Percentiles rank a stretch among this genome's conserved stretches.
These are phyloP conservation scores for Peniophora sp. DNA, from an alignment of 1,284 basidiomycete species.

Conservation along the genomic window DNA sequence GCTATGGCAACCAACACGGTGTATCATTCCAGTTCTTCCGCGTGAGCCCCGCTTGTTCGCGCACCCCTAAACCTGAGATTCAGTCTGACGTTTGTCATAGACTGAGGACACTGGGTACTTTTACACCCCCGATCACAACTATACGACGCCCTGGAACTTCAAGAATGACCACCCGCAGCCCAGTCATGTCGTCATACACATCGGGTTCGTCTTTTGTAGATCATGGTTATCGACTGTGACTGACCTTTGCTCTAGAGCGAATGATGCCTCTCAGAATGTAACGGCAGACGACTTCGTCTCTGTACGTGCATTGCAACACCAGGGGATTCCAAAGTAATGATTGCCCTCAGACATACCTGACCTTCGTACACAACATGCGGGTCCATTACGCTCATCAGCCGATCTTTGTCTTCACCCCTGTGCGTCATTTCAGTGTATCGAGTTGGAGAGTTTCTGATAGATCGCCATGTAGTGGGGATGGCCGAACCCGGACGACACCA, in stretches of 20 bases:
- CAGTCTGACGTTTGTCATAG: no score
- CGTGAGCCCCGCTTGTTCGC: no score
- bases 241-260: slow-evolving; percentile 23
- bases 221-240: neutral
- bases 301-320: slow-evolving; percentile 17
- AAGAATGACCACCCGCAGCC: slow-evolving; percentile 33
- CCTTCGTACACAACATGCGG: slow-evolving; percentile 37
- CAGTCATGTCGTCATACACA: slow-evolving; percentile 47
- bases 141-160: slow-evolving; percentile 53
- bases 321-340: neutral
- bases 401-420: slow-evolving; percentile 48
- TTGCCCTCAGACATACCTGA: slow-evolving; percentile 32
- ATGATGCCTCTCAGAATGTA: slow-evolving; percentile 40
- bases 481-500: slow-evolving; percentile 40
- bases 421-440: slow-evolving; percentile 23
- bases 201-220: slow-evolving; percentile 30
- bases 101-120: slow-evolving; percentile 51
- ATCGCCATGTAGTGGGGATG: slow-evolving; percentile 39
- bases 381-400: slow-evolving; percentile 36
- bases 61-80: no score
- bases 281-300: slow-evolving; percentile 35
- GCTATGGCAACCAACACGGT: slow-evolving; percentile 50
- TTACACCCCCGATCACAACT: slow-evolving; percentile 48
- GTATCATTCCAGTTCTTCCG: slow-evolving; percentile 45
- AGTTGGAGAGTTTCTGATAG: neutral